These are phyloP conservation scores for Helianthus annuus DNA, from an alignment of 129 eudicot species.

Conservation along the genomic window HanXRQr2.0-SUNRISE NC_035443.2:90501341-90501840, in stretches of 20 bases:
- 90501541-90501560: background rate
- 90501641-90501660: slow-evolving; percentile 63
- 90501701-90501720: slow-evolving; percentile 58
- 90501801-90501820: background rate
- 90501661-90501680: slow-evolving; percentile 16
- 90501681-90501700: slow-evolving; percentile 20
- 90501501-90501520: slow-evolving; percentile 74
- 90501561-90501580: background rate
- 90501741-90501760: slow-evolving; percentile 63
- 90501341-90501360: background rate
- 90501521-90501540: slow-evolving; percentile 27
- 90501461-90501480: slow-evolving; percentile 36
- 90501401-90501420: slow-evolving; percentile 81
- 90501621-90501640: slow-evolving; percentile 40
- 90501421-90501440: slow-evolving; percentile 63
- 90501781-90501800: background rate
- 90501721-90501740: slow-evolving; percentile 62
- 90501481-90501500: slow-evolving; percentile 66
- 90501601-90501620: background rate
- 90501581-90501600: background rate
- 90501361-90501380: slow-evolving; percentile 4
- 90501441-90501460: slow-evolving; percentile 54
- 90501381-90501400: slow-evolving; percentile 61
- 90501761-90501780: background rate
- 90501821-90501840: background rate